Base-by-base conservation (phyloP, 768 basidiomycete species). In the Hydnomerulius pinastri region DNA sequence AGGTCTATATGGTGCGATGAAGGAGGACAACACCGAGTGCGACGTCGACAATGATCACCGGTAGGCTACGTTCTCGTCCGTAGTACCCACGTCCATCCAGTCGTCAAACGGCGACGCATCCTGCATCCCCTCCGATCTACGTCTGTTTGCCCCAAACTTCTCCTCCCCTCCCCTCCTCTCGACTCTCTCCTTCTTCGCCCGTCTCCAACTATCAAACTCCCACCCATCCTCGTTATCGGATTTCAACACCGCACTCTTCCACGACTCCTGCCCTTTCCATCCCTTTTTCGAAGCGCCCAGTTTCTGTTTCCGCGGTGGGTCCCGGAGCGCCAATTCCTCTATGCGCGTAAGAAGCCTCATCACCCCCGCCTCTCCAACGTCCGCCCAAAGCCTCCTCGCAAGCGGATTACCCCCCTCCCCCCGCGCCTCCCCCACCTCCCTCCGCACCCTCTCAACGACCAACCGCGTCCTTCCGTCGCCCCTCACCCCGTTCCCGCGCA, bases 401-500 rank as follows among this genome's bases (percentile, higher is more conserved):
- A 62, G 46, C 0, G 48, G 54, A 36, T 67, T 54, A 77, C 78
- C 81, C 37, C n/a, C 33, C 21, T 4, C 13, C 42, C 4, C 27
- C 43, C 79, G 78, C 43, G 75, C 73, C 54, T 76, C 74, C 21
- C 79, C 81, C 9, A 86, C 77, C 44, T 90, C 83, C 46, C 80
- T 73, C 27, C 89, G 75, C 17, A 93, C 72, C 13, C 59, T 72
- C 50, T 88, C 87, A 11, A 85, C 77, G 15, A 92, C 63, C 23
- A 71, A 71, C 10, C 80, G 77, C 2, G 91, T 94, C 33, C 70
- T 73, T 13, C 61, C 63, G 59, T 94, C 85, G 35, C 80, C 69
- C 29, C 75, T 77, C 11, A 96, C 83, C 12, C 88, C 90, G 57
- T 94, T 92, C 32, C 83, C 75, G 20, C 72, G 68, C 92, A 97